Evolutionary conservation across 306 rosid genomes (phyloP), one percentile per base, ranked within the genome.

Genomic region (Cyamopsis tetragonoloba): DNA sequence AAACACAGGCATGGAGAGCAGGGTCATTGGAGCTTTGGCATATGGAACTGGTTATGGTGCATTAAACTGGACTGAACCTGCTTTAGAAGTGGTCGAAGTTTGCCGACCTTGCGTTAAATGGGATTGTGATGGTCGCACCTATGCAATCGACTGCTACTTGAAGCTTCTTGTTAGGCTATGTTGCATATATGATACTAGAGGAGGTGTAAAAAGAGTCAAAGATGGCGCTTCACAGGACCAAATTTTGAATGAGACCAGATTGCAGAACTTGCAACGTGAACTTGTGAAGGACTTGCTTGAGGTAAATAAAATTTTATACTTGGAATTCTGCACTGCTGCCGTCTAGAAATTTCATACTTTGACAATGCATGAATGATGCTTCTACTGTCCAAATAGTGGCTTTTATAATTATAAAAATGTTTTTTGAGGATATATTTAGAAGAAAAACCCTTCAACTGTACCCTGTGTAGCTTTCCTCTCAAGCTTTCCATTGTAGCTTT

Each of bases 21-120:
- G 99, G 84, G 99, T 93, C 62, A 93, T 93, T 75, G 99, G 99
- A 68, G 99, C 99, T 62, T 82, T 93, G 86, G 99, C 99, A 26
- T 93, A 93, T 60, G 99, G 99, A 80, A 93, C 99, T 69, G 99
- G 99, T 76, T 93, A 93, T 71, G 99, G 99, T 65, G 99, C 99
- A 54, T 80, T 93, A 54, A 88, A 93, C 77, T 93, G 99, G 99
- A 90, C 95, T 0, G 99, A 93, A 79, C 99, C 99, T 82, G 89
- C 99, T 69, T 70, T 93, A 73, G 97, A 93, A 85, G 99, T 93
- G 6, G 99, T 93, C 56, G 99, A 90, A 77, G 99, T 93, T 75
- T 93, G 99, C 69, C 88, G 92, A 70, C 99, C 99, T 72, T 93
- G 99, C 55, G 83, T 90, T 63, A 93, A 93, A 80, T 93, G 99